phyloP scores from a whole-genome alignment of 257 asterid species.

The Capsicum pubescens region DNA sequence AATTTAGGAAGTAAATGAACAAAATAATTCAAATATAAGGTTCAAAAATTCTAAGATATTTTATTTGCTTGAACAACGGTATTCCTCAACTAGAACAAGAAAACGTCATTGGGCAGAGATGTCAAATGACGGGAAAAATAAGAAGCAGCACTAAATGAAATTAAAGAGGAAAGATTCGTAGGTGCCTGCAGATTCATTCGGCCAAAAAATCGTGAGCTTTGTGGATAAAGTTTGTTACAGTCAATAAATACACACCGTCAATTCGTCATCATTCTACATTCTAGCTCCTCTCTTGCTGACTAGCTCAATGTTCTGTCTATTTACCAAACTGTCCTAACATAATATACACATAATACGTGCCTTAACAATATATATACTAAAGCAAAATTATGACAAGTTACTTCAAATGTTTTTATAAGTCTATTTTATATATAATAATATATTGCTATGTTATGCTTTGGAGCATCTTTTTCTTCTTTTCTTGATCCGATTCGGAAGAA shows the following conservation, averaged over 20 bases:
- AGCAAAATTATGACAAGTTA: neutral
- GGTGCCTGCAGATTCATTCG: constrained; percentile 8
- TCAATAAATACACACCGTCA: neutral
- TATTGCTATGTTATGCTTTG: neutral
- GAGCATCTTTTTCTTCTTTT: neutral
- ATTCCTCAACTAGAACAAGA: neutral
- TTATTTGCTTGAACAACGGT: neutral
- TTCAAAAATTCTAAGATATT: too few species aligned
- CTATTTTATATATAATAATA: neutral
- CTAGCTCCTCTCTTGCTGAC: neutral
- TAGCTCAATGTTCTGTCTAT: neutral
- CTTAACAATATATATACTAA: neutral
- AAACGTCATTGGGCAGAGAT: neutral
- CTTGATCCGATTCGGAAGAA: too few species aligned
- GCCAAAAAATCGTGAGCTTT: neutral
- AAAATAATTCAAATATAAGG: too few species aligned
- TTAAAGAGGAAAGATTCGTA: neutral
- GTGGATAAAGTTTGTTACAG: neutral
- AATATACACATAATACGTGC: neutral
- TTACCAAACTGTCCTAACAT: neutral
- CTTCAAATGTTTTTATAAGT: neutral
- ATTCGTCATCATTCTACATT: neutral
- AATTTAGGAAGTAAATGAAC: too few species aligned
- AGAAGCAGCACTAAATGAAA: neutral
- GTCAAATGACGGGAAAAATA: neutral